These are phyloP conservation scores for Ophiocordyceps camponoti-rufipedis DNA, from an alignment of 2,329 filamentous ascomycete species.

Conservation along the genomic window DNA sequence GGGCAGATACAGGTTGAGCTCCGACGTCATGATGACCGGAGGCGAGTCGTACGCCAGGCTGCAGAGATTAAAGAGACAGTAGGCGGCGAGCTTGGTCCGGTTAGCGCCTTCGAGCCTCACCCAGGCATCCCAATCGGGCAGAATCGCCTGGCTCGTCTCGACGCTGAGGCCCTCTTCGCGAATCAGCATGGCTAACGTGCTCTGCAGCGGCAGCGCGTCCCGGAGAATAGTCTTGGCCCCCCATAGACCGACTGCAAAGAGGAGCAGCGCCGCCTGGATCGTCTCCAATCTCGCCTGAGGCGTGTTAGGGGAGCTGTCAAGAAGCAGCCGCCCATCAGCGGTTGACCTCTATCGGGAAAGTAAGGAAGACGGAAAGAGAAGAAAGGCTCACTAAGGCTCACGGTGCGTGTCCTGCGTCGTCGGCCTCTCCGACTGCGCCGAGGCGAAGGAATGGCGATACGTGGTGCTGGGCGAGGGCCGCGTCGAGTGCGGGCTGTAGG, in stretches of 20 bases:
- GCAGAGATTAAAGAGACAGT: slow-evolving; percentile 44
- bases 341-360: not conserved
- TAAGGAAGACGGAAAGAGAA: not conserved
- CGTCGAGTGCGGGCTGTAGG: slow-evolving; percentile 42
- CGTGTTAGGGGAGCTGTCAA: slow-evolving; percentile 34
- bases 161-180: slow-evolving; percentile 37
- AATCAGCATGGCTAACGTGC: slow-evolving; percentile 36
- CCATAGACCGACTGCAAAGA: slow-evolving; percentile 43
- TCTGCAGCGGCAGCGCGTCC: slow-evolving; percentile 40
- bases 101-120: slow-evolving; percentile 36
- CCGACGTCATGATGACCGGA: slow-evolving; percentile 37
- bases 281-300: slow-evolving; percentile 43
- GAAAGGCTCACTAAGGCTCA: slow-evolving; percentile 34
- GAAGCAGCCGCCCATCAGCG: not conserved
- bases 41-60: slow-evolving; percentile 44
- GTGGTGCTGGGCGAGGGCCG: slow-evolving; percentile 37
- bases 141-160: slow-evolving; percentile 24
- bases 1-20: slow-evolving; percentile 36
- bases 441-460: slow-evolving; percentile 39
- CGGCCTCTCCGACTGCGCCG: slow-evolving; percentile 36
- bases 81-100: slow-evolving; percentile 40
- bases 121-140: slow-evolving; percentile 41
- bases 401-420: slow-evolving; percentile 39
- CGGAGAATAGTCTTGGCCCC: slow-evolving; percentile 40
- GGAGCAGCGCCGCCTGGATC: slow-evolving; percentile 42